These are phyloP conservation scores for Mycocentrospora acerina DNA, from an alignment of 2,329 filamentous ascomycete species.

Conservation along the genomic window DNA sequence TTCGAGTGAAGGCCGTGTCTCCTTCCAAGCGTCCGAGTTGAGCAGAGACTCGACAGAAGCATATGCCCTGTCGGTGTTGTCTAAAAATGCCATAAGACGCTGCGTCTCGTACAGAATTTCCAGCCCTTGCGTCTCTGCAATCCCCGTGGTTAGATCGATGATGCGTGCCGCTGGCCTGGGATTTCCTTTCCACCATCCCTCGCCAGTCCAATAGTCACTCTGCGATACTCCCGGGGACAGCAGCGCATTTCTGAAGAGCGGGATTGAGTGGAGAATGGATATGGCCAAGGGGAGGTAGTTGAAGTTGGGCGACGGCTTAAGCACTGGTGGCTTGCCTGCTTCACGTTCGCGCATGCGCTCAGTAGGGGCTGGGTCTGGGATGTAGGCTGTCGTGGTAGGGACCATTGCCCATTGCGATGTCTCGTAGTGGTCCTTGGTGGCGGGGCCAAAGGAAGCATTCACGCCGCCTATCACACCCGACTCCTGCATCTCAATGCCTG, in stretches of 20 bases:
- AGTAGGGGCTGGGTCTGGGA: conserved; percentile 55
- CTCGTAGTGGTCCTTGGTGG: conserved; percentile 57
- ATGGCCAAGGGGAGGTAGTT: conserved; percentile 60
- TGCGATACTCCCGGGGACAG: conserved; percentile 50
- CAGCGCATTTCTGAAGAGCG: conserved; percentile 59
- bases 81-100: conserved; percentile 63
- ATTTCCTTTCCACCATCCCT: conserved; percentile 64
- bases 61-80: conserved; percentile 59
- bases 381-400: conserved; percentile 50
- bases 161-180: conserved; percentile 53
- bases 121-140: conserved; percentile 28
- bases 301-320: conserved; percentile 56
- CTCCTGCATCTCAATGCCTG: conserved; percentile 52
- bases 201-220: conserved; percentile 56
- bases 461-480: conserved; percentile 52
- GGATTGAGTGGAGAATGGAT: conserved; percentile 64
- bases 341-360: conserved; percentile 51
- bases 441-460: conserved; percentile 54
- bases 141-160: conserved; percentile 45
- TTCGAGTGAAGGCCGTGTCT: conserved; percentile 12
- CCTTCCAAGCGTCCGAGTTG: conserved; percentile 43
- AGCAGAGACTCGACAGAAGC: conserved; percentile 57
- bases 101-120: conserved; percentile 60
- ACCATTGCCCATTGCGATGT: conserved; percentile 58
- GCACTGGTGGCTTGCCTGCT: conserved; percentile 55